Evolutionary conservation across 1,284 basidiomycete species (phyloP), one percentile per base, ranked within the genome.

Genomic region (Irpex sp.): DNA sequence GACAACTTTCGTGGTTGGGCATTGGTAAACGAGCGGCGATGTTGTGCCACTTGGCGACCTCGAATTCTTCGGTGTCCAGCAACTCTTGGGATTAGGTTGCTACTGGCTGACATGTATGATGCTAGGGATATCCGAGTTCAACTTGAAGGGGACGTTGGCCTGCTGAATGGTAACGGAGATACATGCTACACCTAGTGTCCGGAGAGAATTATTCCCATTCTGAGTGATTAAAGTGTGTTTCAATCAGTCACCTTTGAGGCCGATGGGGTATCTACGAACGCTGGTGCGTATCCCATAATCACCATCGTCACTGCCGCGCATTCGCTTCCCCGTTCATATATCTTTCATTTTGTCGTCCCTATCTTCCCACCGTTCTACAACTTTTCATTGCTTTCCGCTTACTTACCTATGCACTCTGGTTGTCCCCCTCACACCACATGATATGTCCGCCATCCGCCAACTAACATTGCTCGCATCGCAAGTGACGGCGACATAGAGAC

Each of bases 181-280:
- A 79, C 84, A 6, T 57, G 87, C 86, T n/a, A 84, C 85, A 91
- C 68, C 77, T 92, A 4, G 82, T 87, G 6, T 21, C 92, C 91
- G 0, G 86, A 91, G 62, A 81, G 85, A 65, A 86, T 86, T 76
- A 79, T 91, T 34, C 83, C 88, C 57, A 86, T 93, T 67, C 78
- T 78, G 54, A 74, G 93, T 31, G 89, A 94, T 67, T 85, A 85
- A 1, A 78, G 82, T n/a, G 81, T 82, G 62, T 79, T 86, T 4
- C 83, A 80, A 66, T 74, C 76, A 17, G 82, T 82, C 26, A 82
- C 26, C 26, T 26, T 26, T 11, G 75, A 72, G 11, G 76, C 93
- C 36, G 89, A 93, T 90, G 89, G 86, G 91, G 93, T 67, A 93
- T 92, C 75, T 92, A 92, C 31, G 79, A 92, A 89, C 80, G 88